Percentiles rank a stretch among this genome's conserved stretches.
phyloP scores from a whole-genome alignment of 2,329 filamentous ascomycete species.

The Lojkania enalia region DNA sequence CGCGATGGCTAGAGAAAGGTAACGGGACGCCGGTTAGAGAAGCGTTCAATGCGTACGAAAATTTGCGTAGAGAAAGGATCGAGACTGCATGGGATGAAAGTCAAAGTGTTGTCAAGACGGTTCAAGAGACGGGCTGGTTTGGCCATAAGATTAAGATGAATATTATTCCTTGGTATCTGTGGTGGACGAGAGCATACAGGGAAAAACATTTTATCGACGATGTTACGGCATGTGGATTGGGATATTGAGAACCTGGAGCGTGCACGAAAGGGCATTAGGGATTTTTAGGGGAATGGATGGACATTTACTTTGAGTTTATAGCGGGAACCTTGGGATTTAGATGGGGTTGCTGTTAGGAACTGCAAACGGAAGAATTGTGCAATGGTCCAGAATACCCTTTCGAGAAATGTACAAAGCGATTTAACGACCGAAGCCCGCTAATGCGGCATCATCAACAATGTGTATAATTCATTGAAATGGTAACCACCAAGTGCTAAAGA shows the following conservation, averaged over 20 bases:
- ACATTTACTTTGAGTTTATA: no score
- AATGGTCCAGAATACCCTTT: no score
- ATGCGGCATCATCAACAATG: no score
- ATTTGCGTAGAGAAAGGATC: conserved; percentile 49
- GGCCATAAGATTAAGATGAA: conserved; percentile 51
- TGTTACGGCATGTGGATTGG: conserved; percentile 47
- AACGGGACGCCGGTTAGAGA: conserved; percentile 44
- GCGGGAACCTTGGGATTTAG: no score
- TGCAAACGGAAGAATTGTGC: no score
- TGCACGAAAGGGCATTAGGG: no score
- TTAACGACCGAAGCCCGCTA: no score
- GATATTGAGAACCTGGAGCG: no score
- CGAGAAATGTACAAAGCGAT: no score
- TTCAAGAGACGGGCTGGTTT: conserved; percentile 50
- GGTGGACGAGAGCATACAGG: conserved; percentile 47
- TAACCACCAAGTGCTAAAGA: not conserved
- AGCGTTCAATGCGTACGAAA: conserved; percentile 54
- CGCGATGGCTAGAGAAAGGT: conserved; percentile 47
- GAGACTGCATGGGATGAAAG: conserved; percentile 52
- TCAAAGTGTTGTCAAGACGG: conserved; percentile 50
- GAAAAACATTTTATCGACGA: conserved; percentile 53
- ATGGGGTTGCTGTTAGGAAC: no score
- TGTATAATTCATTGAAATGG: not conserved
- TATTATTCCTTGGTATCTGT: conserved; percentile 53
- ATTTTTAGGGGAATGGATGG: no score